Base-by-base conservation (phyloP, 768 basidiomycete species). In the Mycena vitilis region DNA sequence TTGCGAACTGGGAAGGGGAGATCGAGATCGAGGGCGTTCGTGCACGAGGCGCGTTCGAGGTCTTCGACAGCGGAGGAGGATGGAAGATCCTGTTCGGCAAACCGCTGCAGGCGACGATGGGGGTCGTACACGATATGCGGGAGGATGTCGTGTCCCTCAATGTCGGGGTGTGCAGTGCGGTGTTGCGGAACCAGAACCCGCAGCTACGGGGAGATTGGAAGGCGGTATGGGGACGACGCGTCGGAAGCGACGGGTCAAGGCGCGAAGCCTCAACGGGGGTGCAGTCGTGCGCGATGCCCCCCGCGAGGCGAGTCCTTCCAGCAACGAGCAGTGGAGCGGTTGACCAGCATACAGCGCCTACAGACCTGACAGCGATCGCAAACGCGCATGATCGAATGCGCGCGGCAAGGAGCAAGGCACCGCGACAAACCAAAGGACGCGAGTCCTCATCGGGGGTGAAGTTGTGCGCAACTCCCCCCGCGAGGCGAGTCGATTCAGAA, bases 51-150 rank as follows among this genome's bases (percentile, higher is more conserved):
- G 42, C 25, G 1, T 74, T 78, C 23, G 73, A 78, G 53, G 71
- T 78, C 4, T 78, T 78, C 61, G 58, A 66, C 5, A 76, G 74
- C 49, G 49, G 60, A 15, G 74, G 68, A 2, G 51, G 44, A 5
- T 73, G 72, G 75, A 15, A 47, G 9, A 23, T 72, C 38, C 63
- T 73, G 10, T 51, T 72, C 7, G 71, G 70, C 1, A 73, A 71
- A 69, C 73, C 73, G 8, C 52, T 75, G 15, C 71, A 70, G 4
- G 65, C 56, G 25, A 62, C 37, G 15, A 30, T 75, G 0, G 30
- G 51, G 4, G 73, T 61, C 0, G 58, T 71, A 0, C 69, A 74
- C 36, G 53, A 75, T 20, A 70, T 73, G 12, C 55, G 51, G 25
- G 10, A 12, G 0, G 64, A 71, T 18, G 36, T 59, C 23, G 59